Conservation (phyloP, 2,329 filamentous ascomycete species). For the Pseudogymnoascus sp. region DNA sequence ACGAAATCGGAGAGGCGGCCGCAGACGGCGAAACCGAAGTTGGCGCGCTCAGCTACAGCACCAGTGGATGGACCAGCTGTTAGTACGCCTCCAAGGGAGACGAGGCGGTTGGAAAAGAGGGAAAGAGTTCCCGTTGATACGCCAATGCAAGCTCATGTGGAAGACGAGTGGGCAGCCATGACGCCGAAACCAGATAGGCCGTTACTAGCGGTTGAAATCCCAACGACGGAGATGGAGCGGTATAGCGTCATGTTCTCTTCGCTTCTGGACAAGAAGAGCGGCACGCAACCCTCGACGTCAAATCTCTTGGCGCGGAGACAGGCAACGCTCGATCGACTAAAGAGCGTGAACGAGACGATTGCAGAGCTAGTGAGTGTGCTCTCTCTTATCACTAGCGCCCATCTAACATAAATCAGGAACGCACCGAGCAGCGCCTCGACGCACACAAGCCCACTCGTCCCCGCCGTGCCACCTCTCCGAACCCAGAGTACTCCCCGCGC, state of each 20-base stretch:
- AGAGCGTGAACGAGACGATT: constrained; percentile 40
- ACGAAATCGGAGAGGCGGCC: constrained; percentile 16
- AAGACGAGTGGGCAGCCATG: constrained; percentile 16
- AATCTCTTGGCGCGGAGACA: constrained; percentile 47
- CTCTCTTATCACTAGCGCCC: constrained; percentile 15
- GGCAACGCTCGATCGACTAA: constrained; percentile 49
- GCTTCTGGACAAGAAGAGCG: constrained; percentile 44
- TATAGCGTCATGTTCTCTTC: constrained; percentile 91
- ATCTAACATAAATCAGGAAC: constrained; percentile 30
- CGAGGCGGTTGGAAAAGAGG: constrained; percentile 10
- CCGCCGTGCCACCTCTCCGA: constrained; percentile 42
- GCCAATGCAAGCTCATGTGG: constrained; percentile 10
- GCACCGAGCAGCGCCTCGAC: constrained; percentile 16
- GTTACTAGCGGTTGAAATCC: constrained; percentile 68
- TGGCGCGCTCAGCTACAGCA: constrained; percentile 22
- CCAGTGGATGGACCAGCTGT: not conserved
- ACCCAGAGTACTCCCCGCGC: constrained; percentile 35
- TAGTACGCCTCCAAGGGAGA: too few species aligned
- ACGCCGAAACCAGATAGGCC: constrained; percentile 11
- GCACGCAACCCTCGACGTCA: constrained; percentile 18
- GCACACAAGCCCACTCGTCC: constrained; percentile 20
- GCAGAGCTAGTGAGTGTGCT: constrained; percentile 26
- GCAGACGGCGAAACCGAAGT: constrained; percentile 17
- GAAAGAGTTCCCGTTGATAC: constrained; percentile 23
- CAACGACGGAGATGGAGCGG: constrained; percentile 69